These are phyloP conservation scores for Annulohypoxylon maeteangense DNA, from an alignment of 495 filamentous ascomycete species.

Conservation along the genomic window DNA sequence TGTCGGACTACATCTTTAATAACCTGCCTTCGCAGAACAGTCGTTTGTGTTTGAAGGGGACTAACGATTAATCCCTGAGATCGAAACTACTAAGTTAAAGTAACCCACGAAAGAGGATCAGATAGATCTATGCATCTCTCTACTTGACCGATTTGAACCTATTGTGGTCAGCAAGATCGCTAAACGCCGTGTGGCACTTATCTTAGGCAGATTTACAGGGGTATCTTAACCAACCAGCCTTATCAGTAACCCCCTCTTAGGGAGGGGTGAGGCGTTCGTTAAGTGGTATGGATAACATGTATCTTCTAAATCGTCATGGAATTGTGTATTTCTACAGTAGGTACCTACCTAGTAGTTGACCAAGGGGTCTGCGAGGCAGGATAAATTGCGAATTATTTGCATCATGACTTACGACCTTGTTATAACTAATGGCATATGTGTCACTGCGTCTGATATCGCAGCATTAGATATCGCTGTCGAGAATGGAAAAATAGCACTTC, in stretches of 20 bases:
- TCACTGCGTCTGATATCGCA: slow-evolving; percentile 15
- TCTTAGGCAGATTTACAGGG: background rate
- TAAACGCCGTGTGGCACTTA: too few relatives aligned
- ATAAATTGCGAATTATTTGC: background rate
- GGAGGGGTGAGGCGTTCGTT: background rate
- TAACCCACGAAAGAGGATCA: too few relatives aligned
- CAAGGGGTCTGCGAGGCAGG: too few relatives aligned
- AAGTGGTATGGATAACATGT: background rate
- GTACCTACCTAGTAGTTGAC: too few relatives aligned
- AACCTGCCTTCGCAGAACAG: slow-evolving; percentile 49
- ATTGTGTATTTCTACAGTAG: background rate
- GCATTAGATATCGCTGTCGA: slow-evolving; percentile 10
- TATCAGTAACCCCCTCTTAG: background rate
- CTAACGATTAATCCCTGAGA: too few relatives aligned
- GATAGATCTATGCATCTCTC: too few relatives aligned
- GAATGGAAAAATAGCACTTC: slow-evolving; percentile 45
- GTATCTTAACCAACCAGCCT: background rate
- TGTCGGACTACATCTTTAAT: slow-evolving; percentile 47
- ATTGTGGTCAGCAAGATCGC: too few relatives aligned
- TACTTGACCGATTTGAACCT: too few relatives aligned
- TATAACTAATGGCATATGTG: slow-evolving; percentile 20
- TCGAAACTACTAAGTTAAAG: too few relatives aligned
- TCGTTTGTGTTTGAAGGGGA: slow-evolving; percentile 41
- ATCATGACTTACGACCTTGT: slow-evolving; percentile 13
- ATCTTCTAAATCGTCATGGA: background rate